A percentile compares a stretch with the other conserved stretches of the same genome.
phyloP scores from a whole-genome alignment of 2,329 filamentous ascomycete species.

The Colletotrichum liriopes region DNA sequence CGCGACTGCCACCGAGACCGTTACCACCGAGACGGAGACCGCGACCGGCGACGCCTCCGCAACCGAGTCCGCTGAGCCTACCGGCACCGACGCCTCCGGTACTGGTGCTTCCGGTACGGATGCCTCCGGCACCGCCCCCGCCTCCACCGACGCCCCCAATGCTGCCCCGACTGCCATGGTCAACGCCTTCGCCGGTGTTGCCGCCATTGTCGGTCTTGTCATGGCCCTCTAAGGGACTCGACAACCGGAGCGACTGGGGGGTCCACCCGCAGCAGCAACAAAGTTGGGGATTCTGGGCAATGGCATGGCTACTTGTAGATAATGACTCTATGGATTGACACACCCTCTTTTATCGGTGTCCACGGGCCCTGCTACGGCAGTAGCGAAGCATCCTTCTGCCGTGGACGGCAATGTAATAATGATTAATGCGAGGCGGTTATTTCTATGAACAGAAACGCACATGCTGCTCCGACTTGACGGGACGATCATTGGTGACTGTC shows the following conservation, averaged over 20 bases:
- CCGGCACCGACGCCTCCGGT: conserved; percentile 15
- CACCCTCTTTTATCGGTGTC: neutral
- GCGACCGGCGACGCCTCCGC: conserved; percentile 25
- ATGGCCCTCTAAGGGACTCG: conserved; percentile 16
- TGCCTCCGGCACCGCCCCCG: conserved; percentile 8
- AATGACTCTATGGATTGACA: conserved; percentile 10
- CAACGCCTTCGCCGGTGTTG: conserved; percentile 10
- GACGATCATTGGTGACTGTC: no score
- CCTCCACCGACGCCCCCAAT: conserved; percentile 33
- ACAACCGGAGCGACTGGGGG: no score
- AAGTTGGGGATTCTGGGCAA: neutral
- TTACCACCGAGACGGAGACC: conserved; percentile 15
- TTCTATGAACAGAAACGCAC: neutral
- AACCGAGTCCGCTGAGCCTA: conserved; percentile 19
- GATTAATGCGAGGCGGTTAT: conserved; percentile 8
- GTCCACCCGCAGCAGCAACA: neutral
- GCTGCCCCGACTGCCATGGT: conserved; percentile 28
- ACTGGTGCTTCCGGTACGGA: neutral
- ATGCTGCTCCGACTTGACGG: neutral
- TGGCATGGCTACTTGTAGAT: conserved; percentile 16
- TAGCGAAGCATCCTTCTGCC: neutral
- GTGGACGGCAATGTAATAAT: conserved; percentile 13
- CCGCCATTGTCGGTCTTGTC: conserved; percentile 26
- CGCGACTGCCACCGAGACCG: neutral
- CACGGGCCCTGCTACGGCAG: neutral